Conservation (phyloP, 805 yeast genomes). For the Wilhelminamyces savonicus region DNA sequence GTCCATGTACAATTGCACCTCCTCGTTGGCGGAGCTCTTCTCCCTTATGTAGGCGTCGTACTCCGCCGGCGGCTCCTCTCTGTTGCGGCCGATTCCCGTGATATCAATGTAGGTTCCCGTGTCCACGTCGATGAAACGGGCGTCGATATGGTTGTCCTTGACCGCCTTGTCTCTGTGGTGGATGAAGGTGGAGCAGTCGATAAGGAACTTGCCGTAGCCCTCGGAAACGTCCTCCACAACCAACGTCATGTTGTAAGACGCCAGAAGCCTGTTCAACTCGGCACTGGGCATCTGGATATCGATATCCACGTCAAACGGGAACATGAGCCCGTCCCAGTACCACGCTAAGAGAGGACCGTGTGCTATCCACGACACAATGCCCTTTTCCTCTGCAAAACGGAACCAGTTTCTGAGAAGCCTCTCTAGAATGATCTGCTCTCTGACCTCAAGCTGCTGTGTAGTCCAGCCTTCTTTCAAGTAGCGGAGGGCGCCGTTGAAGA, state of each 20-base stretch:
- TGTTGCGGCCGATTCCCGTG: conserved; percentile 7
- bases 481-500: conserved; percentile 10
- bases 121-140: conserved; percentile 11
- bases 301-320: conserved; percentile 10
- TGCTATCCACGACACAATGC: conserved; percentile 8
- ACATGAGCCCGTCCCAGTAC: conserved; percentile 11
- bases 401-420: conserved; percentile 8
- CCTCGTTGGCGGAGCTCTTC: conserved; percentile 11
- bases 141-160: conserved; percentile 13
- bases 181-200: conserved; percentile 26
- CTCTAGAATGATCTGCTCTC: conserved; percentile 7
- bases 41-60: conserved; percentile 11
- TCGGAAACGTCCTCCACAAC: conserved; percentile 10
- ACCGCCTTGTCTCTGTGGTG: conserved; percentile 23
- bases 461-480: conserved; percentile 3
- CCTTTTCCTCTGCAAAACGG: conserved; percentile 4
- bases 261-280: conserved; percentile 6
- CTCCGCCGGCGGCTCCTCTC: conserved; percentile 12
- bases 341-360: conserved; percentile 10
- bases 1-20: conserved; percentile 22
- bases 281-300: conserved; percentile 10
- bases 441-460: conserved; percentile 3
- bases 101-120: conserved; percentile 9
- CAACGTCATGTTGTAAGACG: conserved; percentile 7
- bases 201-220: conserved; percentile 16